These are phyloP conservation scores for Lizonia empirigonia DNA, from an alignment of 2,329 filamentous ascomycete genomes.

Conservation along the genomic window DNA sequence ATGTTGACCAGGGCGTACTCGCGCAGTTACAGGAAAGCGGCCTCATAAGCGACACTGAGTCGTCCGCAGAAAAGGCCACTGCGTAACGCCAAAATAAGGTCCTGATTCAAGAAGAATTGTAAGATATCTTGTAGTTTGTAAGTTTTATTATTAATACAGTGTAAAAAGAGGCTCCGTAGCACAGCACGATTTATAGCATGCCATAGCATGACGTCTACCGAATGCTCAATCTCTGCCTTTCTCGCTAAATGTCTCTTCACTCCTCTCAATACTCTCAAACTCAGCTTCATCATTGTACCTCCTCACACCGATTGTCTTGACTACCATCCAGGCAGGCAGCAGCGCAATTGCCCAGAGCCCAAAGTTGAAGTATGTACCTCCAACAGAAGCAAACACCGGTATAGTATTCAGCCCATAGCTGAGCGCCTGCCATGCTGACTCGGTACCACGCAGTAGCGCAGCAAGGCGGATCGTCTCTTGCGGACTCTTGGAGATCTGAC, in stretches of 20 bases:
- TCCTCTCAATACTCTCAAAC: slow-evolving; percentile 1
- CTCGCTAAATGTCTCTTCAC: not conserved
- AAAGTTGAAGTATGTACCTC: slow-evolving; percentile 72
- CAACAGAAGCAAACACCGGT: slow-evolving; percentile 64
- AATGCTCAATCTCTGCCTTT: not conserved
- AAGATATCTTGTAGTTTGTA: not conserved
- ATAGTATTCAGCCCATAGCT: slow-evolving; percentile 70
- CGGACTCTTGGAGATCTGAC: slow-evolving; percentile 64
- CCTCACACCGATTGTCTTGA: slow-evolving; percentile 58
- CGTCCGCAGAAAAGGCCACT: not conserved
- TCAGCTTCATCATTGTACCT: slow-evolving; percentile 28
- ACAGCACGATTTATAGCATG: not conserved
- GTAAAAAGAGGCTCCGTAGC: not conserved
- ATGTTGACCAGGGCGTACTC: slow-evolving; percentile 17
- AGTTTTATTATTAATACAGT: not conserved
- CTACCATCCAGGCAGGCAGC: slow-evolving; percentile 67
- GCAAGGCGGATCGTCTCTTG: slow-evolving; percentile 69
- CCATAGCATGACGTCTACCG: not conserved
- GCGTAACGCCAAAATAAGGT: not conserved
- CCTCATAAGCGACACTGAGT: not conserved
- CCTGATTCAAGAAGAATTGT: not conserved
- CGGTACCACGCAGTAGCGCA: slow-evolving; percentile 68
- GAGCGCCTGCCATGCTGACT: slow-evolving; percentile 74
- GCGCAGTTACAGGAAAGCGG: slow-evolving; percentile 22
- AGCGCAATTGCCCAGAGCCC: slow-evolving; percentile 67